These are phyloP conservation scores for Mycosphaerelloides madeirae DNA, from an alignment of 2,329 filamentous ascomycete species.

Conservation along the genomic window DNA sequence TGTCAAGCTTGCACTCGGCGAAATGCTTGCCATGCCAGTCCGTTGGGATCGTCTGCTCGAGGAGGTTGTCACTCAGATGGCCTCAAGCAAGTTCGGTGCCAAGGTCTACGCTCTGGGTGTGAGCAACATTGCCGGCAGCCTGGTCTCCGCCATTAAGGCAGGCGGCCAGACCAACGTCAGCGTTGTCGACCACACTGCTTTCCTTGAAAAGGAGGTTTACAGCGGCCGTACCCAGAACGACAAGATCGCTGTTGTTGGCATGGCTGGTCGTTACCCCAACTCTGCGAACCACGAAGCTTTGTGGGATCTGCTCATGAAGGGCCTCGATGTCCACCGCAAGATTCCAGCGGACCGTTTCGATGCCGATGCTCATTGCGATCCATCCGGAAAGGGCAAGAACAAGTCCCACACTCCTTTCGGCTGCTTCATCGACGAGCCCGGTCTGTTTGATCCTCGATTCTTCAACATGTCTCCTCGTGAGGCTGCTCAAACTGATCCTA, in stretches of 20 bases:
- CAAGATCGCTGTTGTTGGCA: constrained; percentile 81
- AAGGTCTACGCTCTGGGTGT: constrained; percentile 48
- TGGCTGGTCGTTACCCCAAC: constrained; percentile 72
- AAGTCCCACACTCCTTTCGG: constrained; percentile 72
- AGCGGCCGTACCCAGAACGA: constrained; percentile 50
- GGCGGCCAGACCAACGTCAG: constrained; percentile 43
- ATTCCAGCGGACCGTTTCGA: constrained; percentile 70
- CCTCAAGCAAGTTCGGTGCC: constrained; percentile 37
- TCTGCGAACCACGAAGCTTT: constrained; percentile 66
- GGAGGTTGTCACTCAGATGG: constrained; percentile 46
- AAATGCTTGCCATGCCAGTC: constrained; percentile 46
- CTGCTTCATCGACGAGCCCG: constrained; percentile 70
- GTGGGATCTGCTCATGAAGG: constrained; percentile 70
- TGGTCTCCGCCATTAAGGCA: constrained; percentile 51
- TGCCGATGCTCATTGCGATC: constrained; percentile 64
- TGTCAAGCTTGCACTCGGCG: constrained; percentile 39
- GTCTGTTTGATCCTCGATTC: constrained; percentile 74
- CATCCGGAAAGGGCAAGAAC: constrained; percentile 67
- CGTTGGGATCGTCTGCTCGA: constrained; percentile 48
- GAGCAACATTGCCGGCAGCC: constrained; percentile 51
- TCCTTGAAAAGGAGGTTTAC: constrained; percentile 34
- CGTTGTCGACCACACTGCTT: constrained; percentile 43
- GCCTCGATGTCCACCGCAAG: constrained; percentile 66
- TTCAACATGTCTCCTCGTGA: constrained; percentile 85
- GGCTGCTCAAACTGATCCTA: constrained; percentile 74